Percentiles rank a stretch among this genome's conserved stretches.
These are phyloP conservation scores for Lyophyllum semitale DNA, from an alignment of 768 basidiomycete genomes.

Conservation along the genomic window DNA sequence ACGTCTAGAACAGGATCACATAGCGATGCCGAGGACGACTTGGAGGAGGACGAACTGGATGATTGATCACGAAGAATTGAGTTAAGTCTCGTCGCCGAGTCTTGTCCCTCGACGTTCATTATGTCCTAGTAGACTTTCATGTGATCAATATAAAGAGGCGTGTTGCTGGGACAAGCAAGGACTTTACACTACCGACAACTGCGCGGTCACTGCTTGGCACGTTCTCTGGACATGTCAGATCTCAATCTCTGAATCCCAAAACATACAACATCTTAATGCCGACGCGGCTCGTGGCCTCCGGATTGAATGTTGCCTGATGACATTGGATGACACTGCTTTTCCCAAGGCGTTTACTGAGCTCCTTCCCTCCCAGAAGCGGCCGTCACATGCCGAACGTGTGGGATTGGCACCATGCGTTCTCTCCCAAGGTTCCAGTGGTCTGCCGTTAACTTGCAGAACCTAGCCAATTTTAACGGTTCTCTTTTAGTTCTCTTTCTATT, in stretches of 20 bases:
- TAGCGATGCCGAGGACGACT: slow-evolving; percentile 32
- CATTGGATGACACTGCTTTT: neutral
- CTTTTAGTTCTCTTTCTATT: neutral
- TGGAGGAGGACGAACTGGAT: slow-evolving; percentile 51
- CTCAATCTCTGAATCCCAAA: too few relatives aligned
- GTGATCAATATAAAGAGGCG: too few relatives aligned
- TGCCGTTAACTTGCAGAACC: neutral
- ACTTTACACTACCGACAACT: too few relatives aligned
- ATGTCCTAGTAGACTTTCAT: too few relatives aligned
- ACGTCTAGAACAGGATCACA: slow-evolving; percentile 21
- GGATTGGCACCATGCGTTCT: neutral
- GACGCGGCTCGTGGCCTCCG: neutral
- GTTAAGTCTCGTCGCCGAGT: too few relatives aligned
- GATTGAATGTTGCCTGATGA: neutral
- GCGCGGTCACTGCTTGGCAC: too few relatives aligned
- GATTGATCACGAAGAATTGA: too few relatives aligned
- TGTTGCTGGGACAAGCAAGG: too few relatives aligned
- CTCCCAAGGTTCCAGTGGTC: neutral
- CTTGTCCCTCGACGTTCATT: too few relatives aligned
- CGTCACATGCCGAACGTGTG: neutral
- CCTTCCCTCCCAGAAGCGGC: neutral
- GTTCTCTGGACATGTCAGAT: too few relatives aligned
- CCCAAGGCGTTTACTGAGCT: too few relatives aligned
- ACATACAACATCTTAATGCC: neutral
- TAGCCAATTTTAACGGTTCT: neutral